These are phyloP conservation scores for Biscogniauxia marginata DNA, from an alignment of 2,329 filamentous ascomycete genomes.

Conservation along the genomic window DNA sequence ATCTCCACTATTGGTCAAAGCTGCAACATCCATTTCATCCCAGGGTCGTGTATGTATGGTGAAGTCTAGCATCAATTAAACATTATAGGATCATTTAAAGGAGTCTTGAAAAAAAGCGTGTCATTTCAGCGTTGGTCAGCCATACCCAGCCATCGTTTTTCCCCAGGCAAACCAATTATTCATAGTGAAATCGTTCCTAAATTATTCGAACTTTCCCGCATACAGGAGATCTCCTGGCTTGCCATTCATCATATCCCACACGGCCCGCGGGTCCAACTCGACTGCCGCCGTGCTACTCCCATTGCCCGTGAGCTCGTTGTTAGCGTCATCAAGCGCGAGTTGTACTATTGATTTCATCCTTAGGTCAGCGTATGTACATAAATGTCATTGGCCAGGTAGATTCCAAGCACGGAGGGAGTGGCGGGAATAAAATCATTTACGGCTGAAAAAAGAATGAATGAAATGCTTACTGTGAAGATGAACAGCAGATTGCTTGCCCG, in stretches of 20 bases:
- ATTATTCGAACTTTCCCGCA: conserved; percentile 41
- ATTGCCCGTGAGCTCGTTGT: conserved; percentile 30
- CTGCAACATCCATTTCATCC: too few species aligned
- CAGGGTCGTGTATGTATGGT: too few species aligned
- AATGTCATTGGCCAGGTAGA: too few species aligned
- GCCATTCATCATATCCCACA: conserved; percentile 49
- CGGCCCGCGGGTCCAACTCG: conserved; percentile 36
- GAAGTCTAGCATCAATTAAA: too few species aligned
- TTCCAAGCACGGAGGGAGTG: too few species aligned
- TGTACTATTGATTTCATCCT: conserved; percentile 30
- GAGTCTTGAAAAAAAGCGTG: too few species aligned
- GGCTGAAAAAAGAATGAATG: not conserved
- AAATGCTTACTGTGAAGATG: conserved; percentile 51
- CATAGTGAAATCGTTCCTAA: not conserved
- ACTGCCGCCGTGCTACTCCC: conserved; percentile 6
- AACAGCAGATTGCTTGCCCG: conserved; percentile 57
- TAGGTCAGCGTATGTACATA: not conserved
- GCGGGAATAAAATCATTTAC: too few species aligned
- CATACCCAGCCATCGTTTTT: not conserved
- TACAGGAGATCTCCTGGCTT: conserved; percentile 42
- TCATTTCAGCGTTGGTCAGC: too few species aligned
- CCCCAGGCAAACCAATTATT: not conserved
- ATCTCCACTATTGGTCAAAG: too few species aligned
- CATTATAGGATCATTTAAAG: too few species aligned
- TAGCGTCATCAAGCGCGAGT: conserved; percentile 41